A percentile compares a stretch with the other conserved stretches of the same genome.
phyloP scores from a whole-genome alignment of 768 basidiomycete species.

The Vararia minispora region DNA sequence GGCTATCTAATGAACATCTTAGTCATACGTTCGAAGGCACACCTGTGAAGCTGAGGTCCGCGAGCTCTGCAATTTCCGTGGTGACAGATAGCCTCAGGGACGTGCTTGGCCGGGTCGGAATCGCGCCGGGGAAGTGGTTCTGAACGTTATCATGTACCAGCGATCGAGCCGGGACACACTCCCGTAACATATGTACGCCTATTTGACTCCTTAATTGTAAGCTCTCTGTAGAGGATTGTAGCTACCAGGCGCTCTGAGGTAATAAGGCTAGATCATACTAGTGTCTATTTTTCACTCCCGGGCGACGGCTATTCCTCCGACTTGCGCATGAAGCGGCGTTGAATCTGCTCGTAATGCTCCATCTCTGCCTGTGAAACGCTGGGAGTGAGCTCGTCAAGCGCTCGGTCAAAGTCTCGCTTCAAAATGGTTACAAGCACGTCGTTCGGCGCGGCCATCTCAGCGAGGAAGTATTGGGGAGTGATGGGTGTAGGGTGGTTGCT shows the following conservation, averaged over 20 bases:
- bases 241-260: no score
- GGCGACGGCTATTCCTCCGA: conserved; percentile 19
- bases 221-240: no score
- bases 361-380: conserved; percentile 82
- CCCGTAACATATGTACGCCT: no score
- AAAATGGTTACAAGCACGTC: conserved; percentile 74
- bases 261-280: no score
- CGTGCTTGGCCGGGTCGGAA: conserved; percentile 43
- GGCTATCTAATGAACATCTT: conserved; percentile 23
- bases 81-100: conserved; percentile 39
- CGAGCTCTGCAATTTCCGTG: conserved; percentile 34
- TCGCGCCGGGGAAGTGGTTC: conserved; percentile 48
- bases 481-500: conserved; percentile 50
- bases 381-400: conserved; percentile 60
- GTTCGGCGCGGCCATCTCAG: conserved; percentile 59
- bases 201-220: no score
- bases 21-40: conserved; percentile 35
- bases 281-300: no score
- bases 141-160: conserved; percentile 22
- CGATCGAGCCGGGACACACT: no score
- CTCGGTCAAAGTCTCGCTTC: conserved; percentile 62
- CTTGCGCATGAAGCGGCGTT: conserved; percentile 49
- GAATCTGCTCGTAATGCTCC: conserved; percentile 69
- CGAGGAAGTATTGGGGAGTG: conserved; percentile 84
- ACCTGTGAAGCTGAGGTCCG: conserved; percentile 31